Conservation (phyloP, 805 yeast genomes). For the Schwanniomyces vanrijiae region DNA sequence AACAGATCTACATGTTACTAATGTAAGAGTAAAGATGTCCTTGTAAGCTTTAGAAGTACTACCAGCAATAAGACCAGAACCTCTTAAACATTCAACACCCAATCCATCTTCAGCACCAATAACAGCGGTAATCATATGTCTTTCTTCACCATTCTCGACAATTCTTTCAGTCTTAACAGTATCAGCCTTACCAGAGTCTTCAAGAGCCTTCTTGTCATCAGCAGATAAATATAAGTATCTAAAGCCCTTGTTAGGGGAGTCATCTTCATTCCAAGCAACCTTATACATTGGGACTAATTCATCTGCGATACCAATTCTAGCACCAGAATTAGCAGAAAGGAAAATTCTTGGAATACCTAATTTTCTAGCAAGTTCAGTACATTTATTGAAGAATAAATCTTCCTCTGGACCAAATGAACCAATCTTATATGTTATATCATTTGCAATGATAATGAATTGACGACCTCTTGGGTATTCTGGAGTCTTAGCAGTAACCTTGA, state of each 20-base stretch:
- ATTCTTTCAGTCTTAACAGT: conserved; percentile 72
- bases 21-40: conserved; percentile 95
- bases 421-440: conserved; percentile 95
- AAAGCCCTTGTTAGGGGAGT: conserved; percentile 82
- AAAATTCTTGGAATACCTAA: conserved; percentile 94
- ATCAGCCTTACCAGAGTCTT: conserved; percentile 57
- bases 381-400: conserved; percentile 87
- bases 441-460: conserved; percentile 88
- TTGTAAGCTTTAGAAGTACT: conserved; percentile 97
- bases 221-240: conserved; percentile 78
- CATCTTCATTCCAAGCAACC: conserved; percentile 88
- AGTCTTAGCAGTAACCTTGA: conserved; percentile 85
- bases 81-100: conserved; percentile 98
- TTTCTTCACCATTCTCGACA: conserved; percentile 82
- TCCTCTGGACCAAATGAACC: conserved; percentile 99
- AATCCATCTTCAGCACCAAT: conserved; percentile 95
- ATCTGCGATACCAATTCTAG: conserved; percentile 97
- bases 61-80: conserved; percentile 98
- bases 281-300: conserved; percentile 86
- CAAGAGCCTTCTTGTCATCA: conserved; percentile 58
- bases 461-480: conserved; percentile 98
- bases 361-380: conserved; percentile 87
- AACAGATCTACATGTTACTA: conserved; percentile 99
- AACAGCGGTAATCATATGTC: conserved; percentile 78
- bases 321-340: conserved; percentile 98